phyloP scores from a whole-genome alignment of 176 grass and related monocot genomes.

The Phragmites australis region DNA sequence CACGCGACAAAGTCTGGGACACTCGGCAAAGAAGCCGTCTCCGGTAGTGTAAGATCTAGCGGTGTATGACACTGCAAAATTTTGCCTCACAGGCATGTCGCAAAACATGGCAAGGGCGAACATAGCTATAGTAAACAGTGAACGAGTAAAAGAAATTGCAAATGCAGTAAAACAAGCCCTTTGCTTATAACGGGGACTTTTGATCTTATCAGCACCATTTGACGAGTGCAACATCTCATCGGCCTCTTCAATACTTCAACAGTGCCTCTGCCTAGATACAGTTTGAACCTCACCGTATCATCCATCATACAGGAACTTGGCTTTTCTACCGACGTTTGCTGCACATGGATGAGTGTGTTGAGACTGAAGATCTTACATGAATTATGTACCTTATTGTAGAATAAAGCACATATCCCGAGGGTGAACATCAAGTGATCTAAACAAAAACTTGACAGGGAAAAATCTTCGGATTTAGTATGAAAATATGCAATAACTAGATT shows the following conservation, averaged over 20 bases:
- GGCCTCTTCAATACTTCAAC: background rate
- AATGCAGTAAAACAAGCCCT: background rate
- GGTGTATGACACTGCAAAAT: no score
- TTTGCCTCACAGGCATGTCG: background rate
- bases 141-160: background rate
- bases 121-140: background rate
- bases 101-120: background rate
- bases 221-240: background rate
- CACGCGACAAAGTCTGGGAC: no score
- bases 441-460: background rate
- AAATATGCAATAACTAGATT: background rate
- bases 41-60: no score
- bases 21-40: no score
- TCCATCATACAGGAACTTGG: background rate
- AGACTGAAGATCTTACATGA: background rate
- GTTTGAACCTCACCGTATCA: background rate
- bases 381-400: background rate
- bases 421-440: background rate
- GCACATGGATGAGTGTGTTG: slow-evolving; percentile 6
- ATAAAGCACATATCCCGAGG: background rate
- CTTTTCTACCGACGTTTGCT: slow-evolving; percentile 39
- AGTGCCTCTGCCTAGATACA: background rate
- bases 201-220: background rate
- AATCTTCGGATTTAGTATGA: background rate
- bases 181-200: background rate